Percentiles rank a stretch among this genome's conserved stretches.
phyloP scores from a whole-genome alignment of 1,284 basidiomycete species.

The Papiliotrema fonsecae region DNA sequence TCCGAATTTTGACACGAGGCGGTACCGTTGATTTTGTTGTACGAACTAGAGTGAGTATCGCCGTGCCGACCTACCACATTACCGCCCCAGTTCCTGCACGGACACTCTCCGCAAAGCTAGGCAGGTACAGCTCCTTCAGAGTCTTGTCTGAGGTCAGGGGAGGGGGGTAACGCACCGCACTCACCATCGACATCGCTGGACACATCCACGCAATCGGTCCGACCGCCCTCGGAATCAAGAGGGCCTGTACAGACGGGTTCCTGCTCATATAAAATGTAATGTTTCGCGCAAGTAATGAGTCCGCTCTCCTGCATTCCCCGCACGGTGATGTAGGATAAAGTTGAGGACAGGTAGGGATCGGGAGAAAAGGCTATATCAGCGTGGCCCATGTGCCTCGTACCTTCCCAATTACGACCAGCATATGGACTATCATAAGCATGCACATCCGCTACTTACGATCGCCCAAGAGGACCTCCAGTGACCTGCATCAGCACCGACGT shows the following conservation, averaged over 20 bases:
- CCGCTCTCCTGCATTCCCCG: conserved; percentile 43
- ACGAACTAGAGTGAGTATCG: conserved; percentile 40
- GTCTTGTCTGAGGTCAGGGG: conserved; percentile 38
- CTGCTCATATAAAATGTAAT: conserved; percentile 47
- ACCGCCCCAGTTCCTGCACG: conserved; percentile 48
- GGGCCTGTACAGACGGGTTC: conserved; percentile 38
- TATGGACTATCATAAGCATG: conserved; percentile 26
- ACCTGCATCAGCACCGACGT: conserved; percentile 20
- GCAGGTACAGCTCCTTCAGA: conserved; percentile 48
- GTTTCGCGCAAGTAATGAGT: conserved; percentile 48
- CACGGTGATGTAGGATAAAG: conserved; percentile 43
- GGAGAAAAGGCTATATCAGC: conserved; percentile 39
- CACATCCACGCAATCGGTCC: conserved; percentile 30
- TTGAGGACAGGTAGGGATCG: conserved; percentile 47
- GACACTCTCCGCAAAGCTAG: conserved; percentile 50
- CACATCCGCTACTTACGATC: conserved; percentile 28
- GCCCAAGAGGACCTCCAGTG: conserved; percentile 48
- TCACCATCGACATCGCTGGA: conserved; percentile 38
- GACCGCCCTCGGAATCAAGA: conserved; percentile 22
- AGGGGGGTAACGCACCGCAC: conserved; percentile 15
- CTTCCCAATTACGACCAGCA: conserved; percentile 49
- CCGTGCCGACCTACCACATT: conserved; percentile 42
- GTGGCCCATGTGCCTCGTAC: conserved; percentile 8
- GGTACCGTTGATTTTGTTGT: conserved; percentile 67
- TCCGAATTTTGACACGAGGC: conserved; percentile 74